Evolutionary conservation across 169 alveolate species (phyloP), one percentile per base, ranked within the genome.

Genomic region (Cryptosporidium viatorum): DNA sequence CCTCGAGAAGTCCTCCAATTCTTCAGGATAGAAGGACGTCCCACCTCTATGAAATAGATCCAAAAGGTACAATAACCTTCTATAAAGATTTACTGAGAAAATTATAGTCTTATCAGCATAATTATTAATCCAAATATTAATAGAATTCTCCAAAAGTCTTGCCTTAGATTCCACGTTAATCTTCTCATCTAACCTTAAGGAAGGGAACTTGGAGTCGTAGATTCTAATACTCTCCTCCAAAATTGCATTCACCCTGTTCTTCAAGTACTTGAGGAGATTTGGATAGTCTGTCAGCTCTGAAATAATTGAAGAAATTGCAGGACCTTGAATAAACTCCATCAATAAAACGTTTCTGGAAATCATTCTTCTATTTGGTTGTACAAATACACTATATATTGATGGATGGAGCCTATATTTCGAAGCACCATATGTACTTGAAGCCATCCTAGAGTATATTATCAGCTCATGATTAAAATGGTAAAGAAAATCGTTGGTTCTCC

Each of bases 31-130:
- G 50, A 60, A 80, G 1, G 89, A 80, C 5, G 43, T 62, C 8
- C 89, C 89, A 16, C 89, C 75, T 62, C 89, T 80, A 29, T 80
- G 89, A 37, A 80, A 80, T 35, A 80, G 39, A 41, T 80, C 89
- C 67, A 65, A 23, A 23, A 80, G 67, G n/a, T 80, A 62, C 31
- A 80, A 16, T n/a, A 80, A 26, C 39, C 75, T 59, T 35, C 89
- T 80, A 45, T 60, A 80, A 10, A 80, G 55, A 29, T 80, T 80
- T 2, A 80, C 55, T 6, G 89, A 62, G 70, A 80, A 80, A 43
- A 80, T 16, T n/a, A 80, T 41, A 12, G 67, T 80, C n/a, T 41
- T 59, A 1, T 80, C 74, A 4, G 67, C 18, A 31, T 60, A 26
- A 39, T 43, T 41, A 26, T 39, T 48, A 9, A 80, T 29, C 73